Base-by-base conservation (phyloP, 108 stramenopile genomes). In the Cyclotella distinguenda region DNA sequence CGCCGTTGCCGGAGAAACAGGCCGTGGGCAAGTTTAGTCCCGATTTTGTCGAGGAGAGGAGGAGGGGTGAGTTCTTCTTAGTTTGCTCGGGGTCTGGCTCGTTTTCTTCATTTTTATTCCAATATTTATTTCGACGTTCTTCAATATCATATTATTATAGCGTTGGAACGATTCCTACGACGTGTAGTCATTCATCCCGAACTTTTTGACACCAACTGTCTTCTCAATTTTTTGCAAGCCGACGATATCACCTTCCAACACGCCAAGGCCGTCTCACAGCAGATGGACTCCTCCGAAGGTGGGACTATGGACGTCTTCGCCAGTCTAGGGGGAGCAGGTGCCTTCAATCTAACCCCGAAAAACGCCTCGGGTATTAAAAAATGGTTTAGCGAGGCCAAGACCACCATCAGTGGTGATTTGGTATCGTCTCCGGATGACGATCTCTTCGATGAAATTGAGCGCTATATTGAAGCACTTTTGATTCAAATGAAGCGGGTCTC, bases 1-100 rank as follows among this genome's bases (percentile, higher is more conserved):
- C 98, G n/a, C 97, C 96, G 10, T 68, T 99, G 40, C 98, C 98
- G 0, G 98, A 97, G 53, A 99, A 99, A 70, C 86, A 96, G 59
- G 90, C 95, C 2, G 90, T 97, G 9, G 80, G 86, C 12, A 88
- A 96, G 30, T 97, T 97, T 66, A 79, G 82, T 43, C 84, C 93
- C n/a, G 82, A 80, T 36, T 97, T 92, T 71, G 66, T 96, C 12
- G 95, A 96, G 75, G 86, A 88, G 51, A 85, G 97, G 34, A 84
- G 97, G 7, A 50, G 71, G 18, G 58, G 75, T 59, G 40, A 59
- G 58, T 59, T 31, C 16, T 45, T 45, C 19, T n/a, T 45, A 6
- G 26, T 46, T 46, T n/a, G n/a, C n/a, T n/a, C n/a, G n/a, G n/a
- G n/a, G n/a, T n/a, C n/a, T n/a, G n/a, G n/a, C n/a, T n/a, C n/a